These are phyloP conservation scores for Fraxinus quadrangulata DNA, from an alignment of 257 asterid species.

Conservation along the genomic window DNA sequence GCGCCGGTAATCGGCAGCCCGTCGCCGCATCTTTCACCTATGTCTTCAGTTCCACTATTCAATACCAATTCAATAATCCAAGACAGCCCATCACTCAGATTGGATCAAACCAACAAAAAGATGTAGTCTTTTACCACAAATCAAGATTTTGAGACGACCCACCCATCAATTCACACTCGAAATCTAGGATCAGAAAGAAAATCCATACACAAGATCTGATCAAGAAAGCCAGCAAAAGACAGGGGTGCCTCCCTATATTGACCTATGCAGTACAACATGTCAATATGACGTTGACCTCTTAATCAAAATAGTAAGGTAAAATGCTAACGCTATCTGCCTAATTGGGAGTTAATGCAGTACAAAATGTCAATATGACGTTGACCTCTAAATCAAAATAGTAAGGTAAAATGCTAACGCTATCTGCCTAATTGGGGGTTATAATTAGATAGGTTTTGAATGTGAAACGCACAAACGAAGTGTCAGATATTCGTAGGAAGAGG, in stretches of 20 bases:
- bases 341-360: not conserved
- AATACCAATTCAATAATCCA: constrained; percentile 30
- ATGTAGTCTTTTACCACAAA: constrained; percentile 1
- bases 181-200: constrained; percentile 1
- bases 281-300: constrained; percentile 1
- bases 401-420: not conserved
- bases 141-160: constrained; percentile 19
- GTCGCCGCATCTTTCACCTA: constrained; percentile 49
- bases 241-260: constrained; percentile 7
- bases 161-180: constrained; percentile 1
- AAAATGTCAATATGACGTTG: constrained; percentile 10
- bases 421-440: not conserved
- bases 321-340: not conserved
- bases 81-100: constrained; percentile 21
- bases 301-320: not conserved
- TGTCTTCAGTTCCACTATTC: constrained; percentile 23
- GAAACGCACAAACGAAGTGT: constrained; percentile 27
- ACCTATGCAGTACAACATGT: constrained; percentile 10
- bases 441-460: not conserved
- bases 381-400: not conserved
- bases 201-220: constrained; percentile 25
- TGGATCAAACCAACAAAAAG: constrained; percentile 19
- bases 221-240: constrained; percentile 15
- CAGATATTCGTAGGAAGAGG: constrained; percentile 26
- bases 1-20: constrained; percentile 65